Percentiles rank a stretch among this genome's conserved stretches.
Conservation (phyloP, 177 flowering plant species). For the Vitis hybrid region DNA sequence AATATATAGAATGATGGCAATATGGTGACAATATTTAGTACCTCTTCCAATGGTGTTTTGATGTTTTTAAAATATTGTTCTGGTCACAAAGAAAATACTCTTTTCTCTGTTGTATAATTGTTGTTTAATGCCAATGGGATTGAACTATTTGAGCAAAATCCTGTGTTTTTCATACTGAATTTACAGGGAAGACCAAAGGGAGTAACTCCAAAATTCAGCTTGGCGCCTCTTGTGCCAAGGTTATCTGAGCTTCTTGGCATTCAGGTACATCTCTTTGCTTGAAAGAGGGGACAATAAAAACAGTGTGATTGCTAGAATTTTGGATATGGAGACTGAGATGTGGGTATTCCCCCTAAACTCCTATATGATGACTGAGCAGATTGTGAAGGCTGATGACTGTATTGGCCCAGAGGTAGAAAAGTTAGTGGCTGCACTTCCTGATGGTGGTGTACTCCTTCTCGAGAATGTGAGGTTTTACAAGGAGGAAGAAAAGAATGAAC, state of each 20-base stretch:
- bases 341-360: not conserved
- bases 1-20: too few relatives aligned
- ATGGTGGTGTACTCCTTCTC: slow-evolving; percentile 88
- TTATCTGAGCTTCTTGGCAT: slow-evolving; percentile 83
- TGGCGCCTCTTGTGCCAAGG: slow-evolving; percentile 87
- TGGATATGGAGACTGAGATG: slow-evolving; percentile 5
- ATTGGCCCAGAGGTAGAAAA: slow-evolving; percentile 87
- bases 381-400: slow-evolving; percentile 85
- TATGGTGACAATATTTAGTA: too few relatives aligned
- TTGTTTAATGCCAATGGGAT: not conserved
- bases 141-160: not conserved
- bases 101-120: not conserved
- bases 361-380: slow-evolving; percentile 37
- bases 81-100: not conserved
- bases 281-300: not conserved
- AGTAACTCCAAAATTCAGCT: slow-evolving; percentile 83
- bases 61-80: not conserved
- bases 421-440: slow-evolving; percentile 69
- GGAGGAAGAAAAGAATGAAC: slow-evolving; percentile 94
- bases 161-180: not conserved
- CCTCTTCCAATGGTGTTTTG: too few relatives aligned
- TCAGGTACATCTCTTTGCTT: slow-evolving; percentile 36
- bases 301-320: not conserved
- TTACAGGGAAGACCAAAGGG: slow-evolving; percentile 91
- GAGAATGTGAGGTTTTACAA: slow-evolving; percentile 91